Conservation (phyloP, 1,284 basidiomycete species). For the Cutaneotrichosporon spelunceum region DNA sequence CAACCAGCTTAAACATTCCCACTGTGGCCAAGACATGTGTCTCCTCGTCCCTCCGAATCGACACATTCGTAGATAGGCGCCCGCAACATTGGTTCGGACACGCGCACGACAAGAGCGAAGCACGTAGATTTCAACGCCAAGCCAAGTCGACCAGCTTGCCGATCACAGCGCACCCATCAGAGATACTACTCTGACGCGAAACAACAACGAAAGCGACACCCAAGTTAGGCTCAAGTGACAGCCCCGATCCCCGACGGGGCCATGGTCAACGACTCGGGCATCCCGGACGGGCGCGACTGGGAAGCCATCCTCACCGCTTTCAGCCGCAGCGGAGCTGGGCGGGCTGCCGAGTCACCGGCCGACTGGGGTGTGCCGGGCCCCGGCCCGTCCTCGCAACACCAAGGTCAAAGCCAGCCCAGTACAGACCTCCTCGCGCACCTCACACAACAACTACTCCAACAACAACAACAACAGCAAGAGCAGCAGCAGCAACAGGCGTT, state of each 20-base stretch:
- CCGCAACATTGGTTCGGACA: neutral
- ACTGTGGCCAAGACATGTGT: neutral
- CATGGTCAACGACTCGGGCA: constrained; percentile 3
- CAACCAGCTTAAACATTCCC: constrained; percentile 1
- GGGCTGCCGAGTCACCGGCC: neutral
- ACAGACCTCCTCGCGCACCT: constrained; percentile 3
- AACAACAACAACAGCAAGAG: neutral
- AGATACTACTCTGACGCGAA: neutral
- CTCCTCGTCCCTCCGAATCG: constrained; percentile 2
- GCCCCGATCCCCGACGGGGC: neutral
- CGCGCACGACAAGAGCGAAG: neutral
- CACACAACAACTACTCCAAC: neutral
- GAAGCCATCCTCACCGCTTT: constrained; percentile 16
- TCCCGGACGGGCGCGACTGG: constrained; percentile 15
- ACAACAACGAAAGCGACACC: neutral
- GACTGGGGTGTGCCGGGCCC: neutral
- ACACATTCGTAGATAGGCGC: neutral
- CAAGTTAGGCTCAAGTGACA: neutral
- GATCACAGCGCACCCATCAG: neutral
- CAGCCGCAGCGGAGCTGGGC: constrained; percentile 5
- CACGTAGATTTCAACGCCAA: neutral
- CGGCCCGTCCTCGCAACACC: neutral
- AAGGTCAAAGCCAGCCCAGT: neutral
- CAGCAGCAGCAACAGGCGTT: neutral
- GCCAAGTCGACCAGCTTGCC: neutral